A percentile compares a stretch with the other conserved stretches of the same genome.
phyloP scores from a whole-genome alignment of 305 asterid species.

The Plantago coronopus region DNA sequence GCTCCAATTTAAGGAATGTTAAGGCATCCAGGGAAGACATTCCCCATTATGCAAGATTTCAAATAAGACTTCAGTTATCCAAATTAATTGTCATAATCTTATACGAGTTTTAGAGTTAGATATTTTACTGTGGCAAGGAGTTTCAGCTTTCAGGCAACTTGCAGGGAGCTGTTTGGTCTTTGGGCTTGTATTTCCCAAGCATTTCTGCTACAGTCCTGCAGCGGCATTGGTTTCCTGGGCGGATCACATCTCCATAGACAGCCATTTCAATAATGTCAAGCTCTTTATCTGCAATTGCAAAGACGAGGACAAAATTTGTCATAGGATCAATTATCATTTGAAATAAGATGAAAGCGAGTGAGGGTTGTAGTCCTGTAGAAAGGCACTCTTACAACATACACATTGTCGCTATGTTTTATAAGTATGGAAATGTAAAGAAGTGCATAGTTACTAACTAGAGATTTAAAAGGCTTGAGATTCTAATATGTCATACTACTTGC shows the following conservation, averaged over 20 bases:
- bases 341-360: no score
- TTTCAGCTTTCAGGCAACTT: constrained; percentile 43
- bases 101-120: constrained; percentile 7
- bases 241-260: constrained; percentile 73
- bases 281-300: constrained; percentile 72
- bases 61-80: no score
- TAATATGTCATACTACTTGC: no score
- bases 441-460: no score
- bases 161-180: constrained; percentile 57
- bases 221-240: constrained; percentile 88
- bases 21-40: no score
- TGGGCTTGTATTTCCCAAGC: constrained; percentile 72
- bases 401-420: no score
- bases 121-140: constrained; percentile 22
- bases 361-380: neutral
- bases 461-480: no score
- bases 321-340: no score
- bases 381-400: neutral
- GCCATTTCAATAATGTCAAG: constrained; percentile 90
- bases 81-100: neutral
- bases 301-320: neutral
- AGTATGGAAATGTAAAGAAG: no score
- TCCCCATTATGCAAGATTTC: no score
- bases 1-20: no score
- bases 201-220: constrained; percentile 85